phyloP scores from a whole-genome alignment of 441 rosid species.

The Kokia cookei region DNA sequence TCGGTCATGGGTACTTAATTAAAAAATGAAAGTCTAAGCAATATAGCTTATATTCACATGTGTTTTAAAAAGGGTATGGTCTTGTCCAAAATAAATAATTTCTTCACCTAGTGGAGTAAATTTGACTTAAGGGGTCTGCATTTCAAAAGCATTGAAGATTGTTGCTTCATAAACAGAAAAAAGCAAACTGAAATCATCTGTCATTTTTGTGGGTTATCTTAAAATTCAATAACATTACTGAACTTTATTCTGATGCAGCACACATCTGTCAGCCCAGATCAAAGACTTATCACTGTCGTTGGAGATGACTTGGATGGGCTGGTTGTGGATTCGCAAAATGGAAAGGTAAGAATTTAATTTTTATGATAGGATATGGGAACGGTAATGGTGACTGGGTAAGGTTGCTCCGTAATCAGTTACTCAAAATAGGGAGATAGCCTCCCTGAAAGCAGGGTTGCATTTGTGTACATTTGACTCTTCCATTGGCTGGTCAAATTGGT shows the following conservation, averaged over 20 bases:
- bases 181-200: neutral
- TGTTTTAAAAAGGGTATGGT: neutral
- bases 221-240: neutral
- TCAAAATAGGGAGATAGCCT: neutral
- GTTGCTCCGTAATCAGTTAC: neutral
- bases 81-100: neutral
- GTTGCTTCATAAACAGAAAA: neutral
- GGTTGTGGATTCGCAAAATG: slow-evolving; percentile 33
- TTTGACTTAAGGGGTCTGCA: neutral
- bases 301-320: slow-evolving; percentile 35
- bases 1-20: neutral
- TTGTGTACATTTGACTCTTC: neutral
- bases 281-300: slow-evolving; percentile 24
- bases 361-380: neutral
- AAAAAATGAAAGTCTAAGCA: neutral
- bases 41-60: neutral
- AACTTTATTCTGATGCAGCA: slow-evolving; percentile 25
- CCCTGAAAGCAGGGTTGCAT: neutral
- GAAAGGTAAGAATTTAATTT: slow-evolving; percentile 20
- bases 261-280: slow-evolving; percentile 37
- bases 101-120: neutral
- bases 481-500: neutral
- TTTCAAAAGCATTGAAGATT: neutral
- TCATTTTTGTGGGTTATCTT: neutral
- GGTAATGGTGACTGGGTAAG: neutral